phyloP scores from a whole-genome alignment of 306 rosid species.

The Glycyrrhiza uralensis region DNA sequence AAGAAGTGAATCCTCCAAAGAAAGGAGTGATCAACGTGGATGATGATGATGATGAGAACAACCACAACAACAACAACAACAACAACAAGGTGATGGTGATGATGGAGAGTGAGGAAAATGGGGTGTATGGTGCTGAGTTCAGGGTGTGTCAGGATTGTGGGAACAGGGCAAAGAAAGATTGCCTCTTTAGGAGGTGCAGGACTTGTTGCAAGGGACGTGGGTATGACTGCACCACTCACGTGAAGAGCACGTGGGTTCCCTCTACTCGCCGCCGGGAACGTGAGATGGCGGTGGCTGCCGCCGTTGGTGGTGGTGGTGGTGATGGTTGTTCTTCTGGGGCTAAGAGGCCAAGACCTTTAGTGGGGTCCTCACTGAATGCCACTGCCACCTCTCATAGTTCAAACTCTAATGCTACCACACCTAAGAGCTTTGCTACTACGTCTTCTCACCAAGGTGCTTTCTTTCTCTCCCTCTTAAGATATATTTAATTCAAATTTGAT shows the following conservation, averaged over 20 bases:
- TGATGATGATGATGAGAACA: background rate
- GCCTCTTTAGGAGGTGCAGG: conserved; percentile 61
- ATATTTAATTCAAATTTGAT: background rate
- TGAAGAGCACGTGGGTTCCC: conserved; percentile 87
- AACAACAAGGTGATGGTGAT: conserved; percentile 1
- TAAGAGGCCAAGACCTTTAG: conserved; percentile 52
- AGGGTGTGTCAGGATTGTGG: conserved; percentile 74
- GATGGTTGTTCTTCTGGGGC: conserved; percentile 41
- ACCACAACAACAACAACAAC: background rate
- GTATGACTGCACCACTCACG: conserved; percentile 60
- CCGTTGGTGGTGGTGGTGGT: conserved; percentile 28
- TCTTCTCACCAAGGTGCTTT: conserved; percentile 55
- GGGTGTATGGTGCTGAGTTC: conserved; percentile 35
- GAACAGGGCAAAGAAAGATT: conserved; percentile 77
- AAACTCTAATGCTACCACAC: conserved; percentile 46
- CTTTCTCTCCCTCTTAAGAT: background rate
- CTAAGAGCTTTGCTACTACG: conserved; percentile 44
- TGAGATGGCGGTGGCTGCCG: conserved; percentile 22
- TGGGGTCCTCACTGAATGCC: conserved; percentile 38
- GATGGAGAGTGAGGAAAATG: conserved; percentile 35
- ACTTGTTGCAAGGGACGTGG: conserved; percentile 83
- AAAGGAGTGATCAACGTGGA: conserved; percentile 26
- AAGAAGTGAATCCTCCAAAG: conserved; percentile 34
- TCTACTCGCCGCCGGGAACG: conserved; percentile 65
- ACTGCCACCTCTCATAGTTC: conserved; percentile 55